Conservation (phyloP, 441 rosid genomes). For the Adansonia grandidieri region DNA sequence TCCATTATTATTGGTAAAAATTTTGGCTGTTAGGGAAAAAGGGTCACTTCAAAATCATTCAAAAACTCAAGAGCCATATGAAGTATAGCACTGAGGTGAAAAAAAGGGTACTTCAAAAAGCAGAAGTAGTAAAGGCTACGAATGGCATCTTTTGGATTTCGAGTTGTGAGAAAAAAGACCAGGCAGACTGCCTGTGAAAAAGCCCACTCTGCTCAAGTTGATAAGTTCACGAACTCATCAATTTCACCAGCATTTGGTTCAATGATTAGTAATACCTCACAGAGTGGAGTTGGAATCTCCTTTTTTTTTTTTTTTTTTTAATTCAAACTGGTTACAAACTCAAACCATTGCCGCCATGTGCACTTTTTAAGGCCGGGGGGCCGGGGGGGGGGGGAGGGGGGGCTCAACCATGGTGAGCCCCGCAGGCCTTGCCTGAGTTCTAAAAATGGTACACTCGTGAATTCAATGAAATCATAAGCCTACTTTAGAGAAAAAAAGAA, state of each 20-base stretch:
- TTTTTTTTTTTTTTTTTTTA: neutral
- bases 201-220: neutral
- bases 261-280: neutral
- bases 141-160: neutral
- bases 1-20: neutral
- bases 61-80: neutral
- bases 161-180: neutral
- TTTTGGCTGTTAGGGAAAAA: neutral
- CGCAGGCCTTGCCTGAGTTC: neutral
- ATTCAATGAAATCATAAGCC: conserved; percentile 9
- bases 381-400: neutral
- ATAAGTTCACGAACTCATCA: neutral
- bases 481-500: conserved; percentile 9
- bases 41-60: conserved; percentile 1
- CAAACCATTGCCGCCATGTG: conserved; percentile 14
- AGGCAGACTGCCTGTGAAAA: neutral
- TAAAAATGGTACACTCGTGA: conserved; percentile 6
- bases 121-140: neutral
- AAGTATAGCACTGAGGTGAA: neutral
- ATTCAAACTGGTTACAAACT: neutral
- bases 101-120: neutral
- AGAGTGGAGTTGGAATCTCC: neutral
- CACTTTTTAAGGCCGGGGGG: too few species aligned
- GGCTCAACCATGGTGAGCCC: neutral
- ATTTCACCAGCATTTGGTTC: neutral